Evolutionary conservation across 164 flowering plant species (phyloP).

Genomic region (Liriodendron chinense): DNA sequence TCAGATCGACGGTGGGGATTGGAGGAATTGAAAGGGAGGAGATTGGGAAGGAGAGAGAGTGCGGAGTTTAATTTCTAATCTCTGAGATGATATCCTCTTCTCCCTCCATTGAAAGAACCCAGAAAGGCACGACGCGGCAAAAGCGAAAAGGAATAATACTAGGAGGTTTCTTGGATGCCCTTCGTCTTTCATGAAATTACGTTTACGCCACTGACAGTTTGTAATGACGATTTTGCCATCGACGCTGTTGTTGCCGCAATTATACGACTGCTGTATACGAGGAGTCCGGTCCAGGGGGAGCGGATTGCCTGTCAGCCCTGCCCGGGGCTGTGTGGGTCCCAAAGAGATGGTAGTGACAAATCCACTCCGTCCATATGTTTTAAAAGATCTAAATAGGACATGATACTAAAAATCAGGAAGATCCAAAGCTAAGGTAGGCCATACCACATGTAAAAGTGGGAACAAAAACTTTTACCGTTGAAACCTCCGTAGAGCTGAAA

Average conservation of each 20-base stretch:
- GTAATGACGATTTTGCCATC: not conserved
- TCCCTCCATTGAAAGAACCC: conserved; percentile 10
- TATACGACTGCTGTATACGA: too few species aligned
- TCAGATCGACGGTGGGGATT: not conserved
- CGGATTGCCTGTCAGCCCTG: too few species aligned
- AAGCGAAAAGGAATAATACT: conserved; percentile 16
- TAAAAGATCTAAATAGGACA: too few species aligned
- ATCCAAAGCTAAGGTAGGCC: too few species aligned
- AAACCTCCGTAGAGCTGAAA: too few species aligned
- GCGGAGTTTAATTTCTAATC: not conserved
- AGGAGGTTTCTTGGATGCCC: not conserved
- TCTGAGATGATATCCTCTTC: not conserved
- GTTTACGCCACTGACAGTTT: not conserved
- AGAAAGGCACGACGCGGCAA: conserved; percentile 23
- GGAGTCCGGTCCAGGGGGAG: too few species aligned
- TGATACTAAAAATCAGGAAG: too few species aligned
- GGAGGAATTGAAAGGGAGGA: not conserved
- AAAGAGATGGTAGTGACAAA: too few species aligned
- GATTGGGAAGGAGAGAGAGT: conserved; percentile 6
- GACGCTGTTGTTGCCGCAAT: not conserved
- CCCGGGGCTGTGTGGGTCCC: too few species aligned
- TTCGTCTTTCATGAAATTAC: not conserved
- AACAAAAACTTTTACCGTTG: too few species aligned
- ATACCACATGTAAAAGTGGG: too few species aligned
- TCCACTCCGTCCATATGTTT: too few species aligned